A percentile compares a stretch with the other conserved stretches of the same genome.
Evolutionary conservation across 2,329 filamentous ascomycete genomes (phyloP).

Genomic region (Pseudogymnoascus sp.): DNA sequence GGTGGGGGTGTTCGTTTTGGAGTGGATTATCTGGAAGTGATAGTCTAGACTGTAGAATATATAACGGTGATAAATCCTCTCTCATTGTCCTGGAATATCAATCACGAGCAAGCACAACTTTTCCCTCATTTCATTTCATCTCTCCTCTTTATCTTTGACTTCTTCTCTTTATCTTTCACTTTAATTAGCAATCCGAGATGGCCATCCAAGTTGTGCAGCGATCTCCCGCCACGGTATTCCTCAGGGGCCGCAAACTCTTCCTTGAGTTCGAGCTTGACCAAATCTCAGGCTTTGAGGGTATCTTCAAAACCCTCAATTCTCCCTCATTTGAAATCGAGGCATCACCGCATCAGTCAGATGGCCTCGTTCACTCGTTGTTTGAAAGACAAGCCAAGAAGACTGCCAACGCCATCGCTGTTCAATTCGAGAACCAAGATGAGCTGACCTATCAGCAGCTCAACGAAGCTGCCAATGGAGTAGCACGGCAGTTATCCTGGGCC

Average conservation of each 20-base stretch:
- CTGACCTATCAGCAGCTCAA: slow-evolving; percentile 1
- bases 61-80: neutral
- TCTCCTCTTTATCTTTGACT: neutral
- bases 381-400: neutral
- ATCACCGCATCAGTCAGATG: neutral
- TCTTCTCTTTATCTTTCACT: neutral
- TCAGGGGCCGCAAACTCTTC: neutral
- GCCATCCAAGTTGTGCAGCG: neutral
- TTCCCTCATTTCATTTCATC: neutral
- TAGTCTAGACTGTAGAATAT: neutral
- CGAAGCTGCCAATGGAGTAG: neutral
- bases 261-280: slow-evolving; percentile 2
- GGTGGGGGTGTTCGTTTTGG: neutral
- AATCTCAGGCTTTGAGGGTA: neutral
- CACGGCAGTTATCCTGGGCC: neutral
- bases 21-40: neutral
- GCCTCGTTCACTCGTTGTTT: neutral
- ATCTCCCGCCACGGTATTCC: neutral
- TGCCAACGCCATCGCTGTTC: neutral
- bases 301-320: neutral
- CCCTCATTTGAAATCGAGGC: neutral
- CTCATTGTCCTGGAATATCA: neutral
- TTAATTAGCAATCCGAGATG: neutral
- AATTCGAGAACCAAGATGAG: slow-evolving; percentile 4
- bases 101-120: neutral